Base-by-base conservation (phyloP, 208 protist genomes). In the Herpetomonas samuelpessoai region DNA sequence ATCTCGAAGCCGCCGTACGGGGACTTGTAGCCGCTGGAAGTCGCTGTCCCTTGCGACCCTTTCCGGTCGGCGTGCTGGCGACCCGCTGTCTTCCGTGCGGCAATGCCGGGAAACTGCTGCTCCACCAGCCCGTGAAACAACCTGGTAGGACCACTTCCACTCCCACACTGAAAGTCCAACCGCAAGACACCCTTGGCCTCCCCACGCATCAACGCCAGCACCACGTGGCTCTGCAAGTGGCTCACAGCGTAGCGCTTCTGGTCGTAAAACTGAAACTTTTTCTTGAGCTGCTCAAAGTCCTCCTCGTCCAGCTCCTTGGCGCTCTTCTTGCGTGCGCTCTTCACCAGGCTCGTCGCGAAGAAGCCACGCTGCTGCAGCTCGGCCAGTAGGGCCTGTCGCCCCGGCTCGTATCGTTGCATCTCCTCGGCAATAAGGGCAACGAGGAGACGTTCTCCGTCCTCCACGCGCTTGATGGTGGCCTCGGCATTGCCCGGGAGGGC, bases 181-280 rank as follows among this genome's bases (percentile, higher is more conserved):
- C 75, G 65, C 31, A 93, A 48, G 10, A 81, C 79, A 6, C 86
- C 86, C 57, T 87, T 84, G 16, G 48, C 55, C 71, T 93, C 83
- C 26, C 83, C 86, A n/a, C 86, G 80, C 60, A 79, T 62, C 49
- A 88, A 50, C 4, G 86, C 86, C 44, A 93, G 62, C 53, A 86
- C 68, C n/a, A 74, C 30, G 45, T 93, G 86, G 16, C 65, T 73
- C 27, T 54, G 65, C 30, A 93, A 61, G 18, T 57, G 65, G 21
- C 67, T 53, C 29, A 91, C 74, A 19, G 66, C 45, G 61, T 70
- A 87, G 27, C 53, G 41, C 21, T 78, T 76, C 26, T 63, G 68
- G 51, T 89, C 76, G 68, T 93, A 93, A 29, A 65, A 77, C 4
- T 48, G 35, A 61, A 88, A 90, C 41, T 93, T 71, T 67, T 79